A percentile compares a stretch with the other conserved stretches of the same genome.
These are phyloP conservation scores for Dichomitus squalens DNA, from an alignment of 1,284 basidiomycete genomes.

Conservation along the genomic window DNA sequence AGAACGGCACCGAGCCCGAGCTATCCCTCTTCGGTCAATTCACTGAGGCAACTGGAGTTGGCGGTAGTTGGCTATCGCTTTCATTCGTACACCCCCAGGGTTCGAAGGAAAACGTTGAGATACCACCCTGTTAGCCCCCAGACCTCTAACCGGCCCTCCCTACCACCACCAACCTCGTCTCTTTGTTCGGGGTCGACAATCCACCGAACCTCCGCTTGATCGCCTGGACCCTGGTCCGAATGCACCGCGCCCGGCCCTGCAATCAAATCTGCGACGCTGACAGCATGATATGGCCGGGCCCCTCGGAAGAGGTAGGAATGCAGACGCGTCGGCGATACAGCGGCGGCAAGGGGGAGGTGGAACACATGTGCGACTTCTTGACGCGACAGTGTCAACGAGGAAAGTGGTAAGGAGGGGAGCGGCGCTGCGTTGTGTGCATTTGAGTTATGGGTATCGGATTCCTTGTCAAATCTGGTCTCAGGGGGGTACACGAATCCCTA, in stretches of 20 bases:
- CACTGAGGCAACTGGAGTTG: too few relatives aligned
- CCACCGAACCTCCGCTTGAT: conserved; percentile 18
- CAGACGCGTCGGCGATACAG: conserved; percentile 48
- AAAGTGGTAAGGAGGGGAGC: conserved; percentile 62
- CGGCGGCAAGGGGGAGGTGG: conserved; percentile 63
- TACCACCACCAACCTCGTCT: conserved; percentile 47
- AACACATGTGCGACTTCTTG: conserved; percentile 71
- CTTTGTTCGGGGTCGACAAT: conserved; percentile 30
- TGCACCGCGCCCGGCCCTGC: conserved; percentile 19
- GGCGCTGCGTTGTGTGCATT: conserved; percentile 41
- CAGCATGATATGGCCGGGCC: conserved; percentile 59
- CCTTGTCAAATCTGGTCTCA: background rate
- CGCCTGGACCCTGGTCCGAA: conserved; percentile 6
- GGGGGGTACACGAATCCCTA: conserved; percentile 62
- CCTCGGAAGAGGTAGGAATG: conserved; percentile 57
- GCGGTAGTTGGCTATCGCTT: background rate
- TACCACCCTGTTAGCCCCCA: conserved; percentile 88
- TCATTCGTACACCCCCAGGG: conserved; percentile 43
- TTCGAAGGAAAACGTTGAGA: conserved; percentile 60
- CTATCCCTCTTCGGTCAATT: too few relatives aligned
- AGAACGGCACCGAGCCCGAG: too few relatives aligned
- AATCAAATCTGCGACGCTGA: conserved; percentile 70
- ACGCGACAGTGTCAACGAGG: conserved; percentile 53
- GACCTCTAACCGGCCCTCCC: conserved; percentile 57
- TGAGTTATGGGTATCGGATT: conserved; percentile 1